A percentile compares a stretch with the other conserved stretches of the same genome.
These are phyloP conservation scores for Leccinum solheimii DNA, from an alignment of 1,284 basidiomycete genomes.

Conservation along the genomic window DNA sequence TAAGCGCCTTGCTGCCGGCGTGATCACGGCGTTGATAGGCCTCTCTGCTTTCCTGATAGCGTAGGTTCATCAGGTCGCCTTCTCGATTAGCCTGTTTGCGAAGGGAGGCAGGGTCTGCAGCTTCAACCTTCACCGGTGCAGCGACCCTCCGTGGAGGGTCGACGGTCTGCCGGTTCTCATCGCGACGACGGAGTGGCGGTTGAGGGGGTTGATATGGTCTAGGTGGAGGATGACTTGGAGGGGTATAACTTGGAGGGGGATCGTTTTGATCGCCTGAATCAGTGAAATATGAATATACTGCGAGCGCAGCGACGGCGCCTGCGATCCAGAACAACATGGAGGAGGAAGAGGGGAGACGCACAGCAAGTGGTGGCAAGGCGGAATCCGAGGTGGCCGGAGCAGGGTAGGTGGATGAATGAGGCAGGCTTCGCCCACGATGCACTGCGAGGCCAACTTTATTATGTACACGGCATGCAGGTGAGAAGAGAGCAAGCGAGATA, in stretches of 20 bases:
- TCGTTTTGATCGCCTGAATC: conserved; percentile 12
- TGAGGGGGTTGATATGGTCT: not conserved
- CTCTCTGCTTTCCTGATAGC: conserved; percentile 60
- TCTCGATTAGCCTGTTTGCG: conserved; percentile 72
- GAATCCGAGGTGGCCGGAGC: not conserved
- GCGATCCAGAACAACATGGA: conserved; percentile 21
- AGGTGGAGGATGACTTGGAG: too few species aligned
- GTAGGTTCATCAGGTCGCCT: conserved; percentile 67
- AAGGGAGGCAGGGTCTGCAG: conserved; percentile 55
- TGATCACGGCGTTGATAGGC: conserved; percentile 75
- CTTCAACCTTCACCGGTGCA: not conserved
- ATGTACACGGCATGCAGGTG: not conserved
- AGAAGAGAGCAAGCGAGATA: not conserved
- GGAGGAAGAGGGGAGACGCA: not conserved
- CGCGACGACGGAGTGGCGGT: conserved; percentile 5
- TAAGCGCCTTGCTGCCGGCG: conserved; percentile 81
- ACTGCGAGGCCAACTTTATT: not conserved
- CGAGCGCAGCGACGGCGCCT: conserved; percentile 13
- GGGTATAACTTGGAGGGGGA: not conserved
- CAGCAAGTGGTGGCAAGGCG: conserved; percentile 2
- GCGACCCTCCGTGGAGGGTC: not conserved
- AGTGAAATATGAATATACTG: conserved; percentile 11
- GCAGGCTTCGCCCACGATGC: not conserved
- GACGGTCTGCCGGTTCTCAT: conserved; percentile 4
- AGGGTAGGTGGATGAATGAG: not conserved